Conservation (phyloP, 176 grass and related monocot species). For the Pharus latifolius region DNA sequence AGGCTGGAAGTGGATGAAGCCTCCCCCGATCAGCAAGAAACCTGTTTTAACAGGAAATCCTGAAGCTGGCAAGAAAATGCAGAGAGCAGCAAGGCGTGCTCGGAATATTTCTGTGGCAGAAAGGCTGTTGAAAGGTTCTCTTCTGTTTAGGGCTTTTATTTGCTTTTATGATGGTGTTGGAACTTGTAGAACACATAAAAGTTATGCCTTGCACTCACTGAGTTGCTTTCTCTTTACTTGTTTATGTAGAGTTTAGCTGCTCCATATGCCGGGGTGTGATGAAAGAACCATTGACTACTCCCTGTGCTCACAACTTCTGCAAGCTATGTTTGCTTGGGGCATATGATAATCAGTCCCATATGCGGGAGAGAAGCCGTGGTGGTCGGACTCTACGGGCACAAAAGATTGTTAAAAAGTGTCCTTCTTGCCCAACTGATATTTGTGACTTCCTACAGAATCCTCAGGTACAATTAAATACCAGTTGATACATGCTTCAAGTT, state of each 20-base stretch:
- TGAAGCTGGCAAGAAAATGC: constrained; percentile 40
- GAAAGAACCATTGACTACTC: constrained; percentile 66
- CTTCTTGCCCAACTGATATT: constrained; percentile 75
- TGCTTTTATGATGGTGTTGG: background rate
- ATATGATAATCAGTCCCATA: constrained; percentile 46
- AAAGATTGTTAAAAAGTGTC: constrained; percentile 83
- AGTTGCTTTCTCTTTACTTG: background rate
- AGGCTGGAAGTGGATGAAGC: constrained; percentile 86
- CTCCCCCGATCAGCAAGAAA: constrained; percentile 63
- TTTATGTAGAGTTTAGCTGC: constrained; percentile 76
- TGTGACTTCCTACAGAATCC: constrained; percentile 82
- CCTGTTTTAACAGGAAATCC: constrained; percentile 45
- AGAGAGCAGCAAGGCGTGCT: constrained; percentile 25
- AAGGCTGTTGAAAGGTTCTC: constrained; percentile 68
- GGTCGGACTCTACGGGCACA: constrained; percentile 71
- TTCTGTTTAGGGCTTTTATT: background rate
- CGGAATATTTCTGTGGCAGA: constrained; percentile 51
- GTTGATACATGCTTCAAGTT: background rate
- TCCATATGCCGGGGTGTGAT: constrained; percentile 59
- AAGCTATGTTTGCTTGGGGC: constrained; percentile 63
- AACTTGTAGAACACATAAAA: too few species aligned
- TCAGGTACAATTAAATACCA: constrained; percentile 30
- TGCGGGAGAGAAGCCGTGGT: constrained; percentile 73
- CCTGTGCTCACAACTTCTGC: constrained; percentile 92
- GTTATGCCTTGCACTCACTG: too few species aligned